Percentiles rank a stretch among this genome's conserved stretches.
Evolutionary conservation across 75 land plant genomes (phyloP).

Genomic region (Sequoiadendron giganteum): DNA sequence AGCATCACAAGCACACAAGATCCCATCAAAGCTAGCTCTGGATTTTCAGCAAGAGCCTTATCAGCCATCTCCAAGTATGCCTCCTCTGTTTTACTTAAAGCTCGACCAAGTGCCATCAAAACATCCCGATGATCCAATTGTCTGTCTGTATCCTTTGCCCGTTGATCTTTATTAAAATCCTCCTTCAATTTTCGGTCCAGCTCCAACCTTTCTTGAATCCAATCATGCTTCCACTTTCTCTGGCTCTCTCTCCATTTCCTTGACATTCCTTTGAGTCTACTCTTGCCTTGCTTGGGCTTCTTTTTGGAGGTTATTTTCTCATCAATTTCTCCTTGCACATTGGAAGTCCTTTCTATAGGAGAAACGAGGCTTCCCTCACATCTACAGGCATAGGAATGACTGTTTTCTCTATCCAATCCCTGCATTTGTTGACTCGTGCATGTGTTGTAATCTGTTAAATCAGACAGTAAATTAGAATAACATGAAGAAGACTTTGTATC

Average conservation of each 20-base stretch:
- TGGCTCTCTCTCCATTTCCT: slow-evolving; percentile 39
- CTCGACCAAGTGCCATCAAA: slow-evolving; percentile 60
- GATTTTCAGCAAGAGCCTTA: slow-evolving; percentile 69
- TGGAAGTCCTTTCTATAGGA: not conserved
- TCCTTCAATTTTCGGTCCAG: slow-evolving; percentile 49
- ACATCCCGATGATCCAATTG: slow-evolving; percentile 52
- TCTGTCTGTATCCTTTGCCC: slow-evolving; percentile 6
- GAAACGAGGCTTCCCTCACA: not conserved
- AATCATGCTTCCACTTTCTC: slow-evolving; percentile 60
- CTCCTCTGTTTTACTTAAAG: slow-evolving; percentile 63
- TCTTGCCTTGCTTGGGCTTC: not conserved
- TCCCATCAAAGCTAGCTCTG: slow-evolving; percentile 94
- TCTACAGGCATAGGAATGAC: not conserved
- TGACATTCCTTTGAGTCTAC: slow-evolving; percentile 2
- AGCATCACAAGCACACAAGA: slow-evolving; percentile 98
- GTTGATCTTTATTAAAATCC: slow-evolving; percentile 20
- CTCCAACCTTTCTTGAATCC: slow-evolving; percentile 55
- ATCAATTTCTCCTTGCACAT: not conserved
- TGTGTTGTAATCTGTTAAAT: not conserved
- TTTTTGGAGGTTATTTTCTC: not conserved
- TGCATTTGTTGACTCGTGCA: not conserved
- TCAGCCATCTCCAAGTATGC: slow-evolving; percentile 82
- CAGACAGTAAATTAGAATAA: not conserved
- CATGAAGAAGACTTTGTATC: not conserved
- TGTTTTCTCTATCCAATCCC: not conserved